A percentile compares a stretch with the other conserved stretches of the same genome.
Conservation (phyloP, 148 eudicot genomes). For the Cornus florida region DNA sequence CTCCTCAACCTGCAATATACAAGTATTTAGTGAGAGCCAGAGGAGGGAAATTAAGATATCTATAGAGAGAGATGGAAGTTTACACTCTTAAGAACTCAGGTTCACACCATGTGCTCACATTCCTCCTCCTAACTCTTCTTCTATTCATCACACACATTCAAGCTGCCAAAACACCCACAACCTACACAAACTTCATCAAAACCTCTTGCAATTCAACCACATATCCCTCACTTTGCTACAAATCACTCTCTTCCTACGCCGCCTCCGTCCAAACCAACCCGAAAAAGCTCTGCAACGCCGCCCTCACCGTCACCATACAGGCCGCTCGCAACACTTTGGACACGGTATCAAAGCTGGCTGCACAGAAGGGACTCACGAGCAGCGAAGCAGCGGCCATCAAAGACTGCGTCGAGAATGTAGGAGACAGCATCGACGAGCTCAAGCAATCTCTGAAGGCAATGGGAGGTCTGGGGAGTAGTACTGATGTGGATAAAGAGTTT, state of each 20-base stretch:
- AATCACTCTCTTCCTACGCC: slow-evolving; percentile 39
- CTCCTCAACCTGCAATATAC: no score
- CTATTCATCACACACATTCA: background rate
- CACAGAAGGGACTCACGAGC: slow-evolving; percentile 9
- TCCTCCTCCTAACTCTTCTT: background rate
- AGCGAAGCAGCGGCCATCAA: slow-evolving; percentile 27
- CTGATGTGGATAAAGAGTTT: slow-evolving; percentile 15
- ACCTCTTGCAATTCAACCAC: slow-evolving; percentile 43
- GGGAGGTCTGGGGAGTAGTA: background rate
- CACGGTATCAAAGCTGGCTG: slow-evolving; percentile 16
- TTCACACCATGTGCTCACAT: background rate
- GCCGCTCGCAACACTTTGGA: slow-evolving; percentile 26
- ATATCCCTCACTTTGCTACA: slow-evolving; percentile 45
- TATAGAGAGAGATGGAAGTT: background rate
- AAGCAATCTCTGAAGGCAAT: slow-evolving; percentile 31
- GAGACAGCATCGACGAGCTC: slow-evolving; percentile 25
- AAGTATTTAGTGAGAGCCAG: no score
- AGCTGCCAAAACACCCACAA: background rate
- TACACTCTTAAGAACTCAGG: background rate
- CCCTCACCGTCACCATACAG: slow-evolving; percentile 32
- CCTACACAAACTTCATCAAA: slow-evolving; percentile 16
- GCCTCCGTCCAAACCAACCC: slow-evolving; percentile 27
- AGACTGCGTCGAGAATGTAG: slow-evolving; percentile 35
- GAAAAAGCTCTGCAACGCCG: slow-evolving; percentile 27
- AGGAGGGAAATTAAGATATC: background rate